Evolutionary conservation across 345 rosid species (phyloP).

Genomic region (Salix koriyanagi): DNA sequence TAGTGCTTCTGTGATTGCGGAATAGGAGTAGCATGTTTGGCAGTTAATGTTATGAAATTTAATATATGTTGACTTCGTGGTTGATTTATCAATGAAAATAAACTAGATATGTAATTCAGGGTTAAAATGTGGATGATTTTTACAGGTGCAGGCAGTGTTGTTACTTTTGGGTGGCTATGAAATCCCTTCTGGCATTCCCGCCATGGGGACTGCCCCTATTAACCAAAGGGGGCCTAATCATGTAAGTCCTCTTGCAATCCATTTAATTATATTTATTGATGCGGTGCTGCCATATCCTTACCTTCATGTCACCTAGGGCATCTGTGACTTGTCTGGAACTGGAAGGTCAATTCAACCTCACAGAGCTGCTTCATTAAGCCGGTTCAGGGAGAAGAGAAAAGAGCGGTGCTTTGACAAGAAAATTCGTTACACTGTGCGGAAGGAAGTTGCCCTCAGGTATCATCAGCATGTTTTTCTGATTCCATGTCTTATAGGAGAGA

Average conservation of each 20-base stretch:
- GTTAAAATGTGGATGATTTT: not conserved
- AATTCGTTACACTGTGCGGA: constrained; percentile 43
- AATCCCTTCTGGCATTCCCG: constrained; percentile 42
- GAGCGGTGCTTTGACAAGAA: constrained; percentile 47
- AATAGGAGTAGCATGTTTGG: not conserved
- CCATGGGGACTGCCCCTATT: constrained; percentile 22
- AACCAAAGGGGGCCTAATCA: constrained; percentile 19
- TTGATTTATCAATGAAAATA: not conserved
- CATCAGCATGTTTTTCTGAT: not conserved
- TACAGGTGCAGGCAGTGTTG: constrained; percentile 45
- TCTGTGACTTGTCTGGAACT: constrained; percentile 29
- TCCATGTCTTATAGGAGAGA: not conserved
- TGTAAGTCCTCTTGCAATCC: not conserved
- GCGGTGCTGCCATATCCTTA: not conserved
- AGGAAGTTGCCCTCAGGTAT: constrained; percentile 50
- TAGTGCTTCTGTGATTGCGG: not conserved
- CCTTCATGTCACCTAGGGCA: constrained; percentile 21
- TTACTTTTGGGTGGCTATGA: constrained; percentile 47
- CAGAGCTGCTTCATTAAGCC: constrained; percentile 41
- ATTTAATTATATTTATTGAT: not conserved
- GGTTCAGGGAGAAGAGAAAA: constrained; percentile 46
- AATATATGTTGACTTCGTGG: not conserved
- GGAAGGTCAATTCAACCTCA: constrained; percentile 31
- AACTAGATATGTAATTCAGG: not conserved
- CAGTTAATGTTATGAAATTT: not conserved